Evolutionary conservation across 2,329 filamentous ascomycete genomes (phyloP), one percentile per base, ranked within the genome.

Genomic region (Venturia nashicola): DNA sequence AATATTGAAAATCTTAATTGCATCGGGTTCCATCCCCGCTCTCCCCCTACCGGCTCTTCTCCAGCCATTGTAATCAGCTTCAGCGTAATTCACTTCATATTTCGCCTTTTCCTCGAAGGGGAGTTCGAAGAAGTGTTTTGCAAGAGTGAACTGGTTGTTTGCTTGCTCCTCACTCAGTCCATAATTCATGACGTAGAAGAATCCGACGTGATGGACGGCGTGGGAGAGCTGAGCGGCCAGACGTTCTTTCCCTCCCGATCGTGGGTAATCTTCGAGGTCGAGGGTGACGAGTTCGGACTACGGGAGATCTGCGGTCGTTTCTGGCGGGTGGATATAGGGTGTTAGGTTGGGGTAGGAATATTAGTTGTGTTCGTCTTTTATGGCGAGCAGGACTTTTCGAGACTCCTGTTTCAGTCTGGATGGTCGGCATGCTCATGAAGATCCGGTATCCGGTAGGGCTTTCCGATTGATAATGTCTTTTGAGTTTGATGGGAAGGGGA

Each of bases 131-230:
- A 70, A 63, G 1, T 64, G 62, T 43, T 68, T 68, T 1, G 66
- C 67, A n/a, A 69, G 66, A 18, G 63, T 65, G 61, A 70, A 70
- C 40, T 70, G 68, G 5, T 62, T 55, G 11, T 68, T 63, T 4
- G 68, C 66, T 42, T 66, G 61, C 39, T 65, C 62, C 57, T 68
- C 61, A 27, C 65, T 59, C n/a, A 70, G 65, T 1, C 68, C 68
- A 34, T 67, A 67, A 34, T 68, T 68, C 7, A 65, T 70, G 8
- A 70, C 68, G 11, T 69, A 66, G 66, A 68, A 70, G 64, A 69
- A 70, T 8, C 68, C 68, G 12, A 69, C 65, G 55, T 66, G 64
- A 61, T 65, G 66, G 39, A 69, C 68, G 7, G 68, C 68, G 40
- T 67, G 65, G 32, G 67, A 66, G 18, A 69, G 66, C 59, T 68